Evolutionary conservation across 2,329 filamentous ascomycete species (phyloP).

Genomic region (Curvularia hawaiiensis): DNA sequence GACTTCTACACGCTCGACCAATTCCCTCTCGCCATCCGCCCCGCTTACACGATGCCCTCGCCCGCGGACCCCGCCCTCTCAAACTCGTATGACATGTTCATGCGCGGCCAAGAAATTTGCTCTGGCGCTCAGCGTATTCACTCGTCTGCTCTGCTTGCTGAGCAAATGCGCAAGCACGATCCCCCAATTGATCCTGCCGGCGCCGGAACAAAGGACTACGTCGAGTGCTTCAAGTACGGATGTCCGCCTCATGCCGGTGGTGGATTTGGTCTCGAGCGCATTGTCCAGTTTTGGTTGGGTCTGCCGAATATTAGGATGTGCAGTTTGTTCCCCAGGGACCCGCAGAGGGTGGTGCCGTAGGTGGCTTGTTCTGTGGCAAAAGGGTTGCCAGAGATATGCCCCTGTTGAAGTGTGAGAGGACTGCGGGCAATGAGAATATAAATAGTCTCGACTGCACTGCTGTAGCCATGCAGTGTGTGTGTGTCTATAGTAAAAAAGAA

Average conservation of each 20-base stretch:
- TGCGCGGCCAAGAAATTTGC: slow-evolving; percentile 73
- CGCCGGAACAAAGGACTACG: slow-evolving; percentile 67
- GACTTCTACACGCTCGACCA: slow-evolving; percentile 98
- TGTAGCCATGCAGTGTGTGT: no score
- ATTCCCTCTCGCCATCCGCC: slow-evolving; percentile 86
- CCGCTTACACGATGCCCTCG: slow-evolving; percentile 87
- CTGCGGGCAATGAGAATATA: not conserved
- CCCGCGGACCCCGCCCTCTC: slow-evolving; percentile 53
- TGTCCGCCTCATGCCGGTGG: slow-evolving; percentile 69
- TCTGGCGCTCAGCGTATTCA: slow-evolving; percentile 71
- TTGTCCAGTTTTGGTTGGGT: slow-evolving; percentile 70
- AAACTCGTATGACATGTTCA: slow-evolving; percentile 73
- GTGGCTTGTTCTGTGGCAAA: not conserved
- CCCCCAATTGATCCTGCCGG: slow-evolving; percentile 61
- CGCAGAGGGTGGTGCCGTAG: slow-evolving; percentile 58
- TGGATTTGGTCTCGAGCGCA: slow-evolving; percentile 68
- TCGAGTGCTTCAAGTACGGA: slow-evolving; percentile 67
- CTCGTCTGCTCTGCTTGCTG: slow-evolving; percentile 62
- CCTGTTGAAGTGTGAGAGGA: not conserved
- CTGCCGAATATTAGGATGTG: slow-evolving; percentile 67
- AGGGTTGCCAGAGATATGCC: not conserved
- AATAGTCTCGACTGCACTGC: no score
- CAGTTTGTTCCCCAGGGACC: slow-evolving; percentile 68
- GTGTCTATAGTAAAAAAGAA: no score
- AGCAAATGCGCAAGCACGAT: slow-evolving; percentile 63